Conservation (phyloP, 1,139 yeast genomes). For the Saccharomyces hybrid region DNA sequence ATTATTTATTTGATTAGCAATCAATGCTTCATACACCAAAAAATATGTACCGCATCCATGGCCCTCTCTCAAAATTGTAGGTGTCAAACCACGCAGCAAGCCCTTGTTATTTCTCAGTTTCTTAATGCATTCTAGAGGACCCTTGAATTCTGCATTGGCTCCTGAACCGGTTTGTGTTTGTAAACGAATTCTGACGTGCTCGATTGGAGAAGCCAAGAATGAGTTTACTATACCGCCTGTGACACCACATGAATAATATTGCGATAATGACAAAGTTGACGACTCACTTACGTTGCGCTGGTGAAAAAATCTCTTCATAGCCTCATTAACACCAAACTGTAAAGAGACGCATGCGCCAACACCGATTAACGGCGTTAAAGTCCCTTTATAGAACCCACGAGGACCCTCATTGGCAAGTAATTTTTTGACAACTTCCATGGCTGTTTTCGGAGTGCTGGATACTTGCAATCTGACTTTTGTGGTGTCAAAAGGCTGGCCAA, state of each 20-base stretch:
- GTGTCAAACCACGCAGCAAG: constrained; percentile 68
- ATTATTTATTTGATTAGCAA: constrained; percentile 46
- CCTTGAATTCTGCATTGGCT: constrained; percentile 39
- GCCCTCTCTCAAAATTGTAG: constrained; percentile 76
- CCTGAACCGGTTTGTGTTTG: constrained; percentile 56
- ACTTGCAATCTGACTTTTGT: constrained; percentile 88
- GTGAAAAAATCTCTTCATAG: constrained; percentile 61
- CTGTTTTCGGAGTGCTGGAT: constrained; percentile 63
- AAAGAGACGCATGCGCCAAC: constrained; percentile 91
- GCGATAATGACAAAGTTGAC: constrained; percentile 40
- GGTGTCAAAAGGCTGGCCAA: constrained; percentile 94
- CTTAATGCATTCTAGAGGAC: constrained; percentile 74
- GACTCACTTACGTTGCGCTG: constrained; percentile 18
- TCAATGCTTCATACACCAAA: constrained; percentile 78
- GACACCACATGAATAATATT: constrained; percentile 74
- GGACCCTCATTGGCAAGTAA: constrained; percentile 70
- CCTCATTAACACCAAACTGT: constrained; percentile 84
- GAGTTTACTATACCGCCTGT: constrained; percentile 89
- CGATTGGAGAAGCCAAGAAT: constrained; percentile 82
- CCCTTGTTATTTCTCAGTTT: constrained; percentile 56
- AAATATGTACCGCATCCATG: constrained; percentile 88
- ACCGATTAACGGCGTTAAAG: constrained; percentile 77
- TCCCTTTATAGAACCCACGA: constrained; percentile 82
- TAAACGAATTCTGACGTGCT: constrained; percentile 82
- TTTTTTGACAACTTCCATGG: constrained; percentile 67